A percentile compares a stretch with the other conserved stretches of the same genome.
These are phyloP conservation scores for Aspergillus phoenicis DNA, from an alignment of 2,329 filamentous ascomycete genomes.

Conservation along the genomic window DNA sequence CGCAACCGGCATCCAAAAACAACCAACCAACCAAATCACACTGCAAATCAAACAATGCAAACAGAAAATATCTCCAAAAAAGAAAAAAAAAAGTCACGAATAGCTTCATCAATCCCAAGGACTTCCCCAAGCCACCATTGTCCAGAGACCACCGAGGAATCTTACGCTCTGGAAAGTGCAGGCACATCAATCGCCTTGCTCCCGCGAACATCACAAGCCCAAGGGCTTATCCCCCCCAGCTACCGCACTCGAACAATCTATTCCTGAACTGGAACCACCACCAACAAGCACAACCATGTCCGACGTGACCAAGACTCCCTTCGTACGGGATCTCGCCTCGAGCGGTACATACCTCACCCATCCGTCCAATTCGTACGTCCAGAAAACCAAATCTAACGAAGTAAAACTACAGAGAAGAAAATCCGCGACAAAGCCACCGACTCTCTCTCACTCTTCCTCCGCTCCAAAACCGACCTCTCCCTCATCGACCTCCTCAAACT, in stretches of 20 bases:
- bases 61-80: constrained; percentile 11
- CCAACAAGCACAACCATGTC: constrained; percentile 27
- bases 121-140: neutral
- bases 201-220: neutral
- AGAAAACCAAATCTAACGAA: constrained; percentile 10
- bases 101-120: constrained; percentile 5
- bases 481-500: constrained; percentile 78
- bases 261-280: neutral
- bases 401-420: constrained; percentile 65
- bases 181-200: neutral
- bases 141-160: neutral
- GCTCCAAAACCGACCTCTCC: constrained; percentile 62
- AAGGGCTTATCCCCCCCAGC: neutral
- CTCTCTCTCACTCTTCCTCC: constrained; percentile 77
- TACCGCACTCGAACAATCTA: neutral
- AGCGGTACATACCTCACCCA: constrained; percentile 62
- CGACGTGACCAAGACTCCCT: constrained; percentile 60
- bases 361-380: neutral
- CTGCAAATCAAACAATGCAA: constrained; percentile 10
- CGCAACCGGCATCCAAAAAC: neutral
- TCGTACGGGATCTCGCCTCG: constrained; percentile 80
- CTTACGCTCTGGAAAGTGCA: neutral
- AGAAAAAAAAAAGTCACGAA: constrained; percentile 14
- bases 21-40: constrained; percentile 14
- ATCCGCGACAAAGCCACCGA: constrained; percentile 75